A percentile compares a stretch with the other conserved stretches of the same genome.
Evolutionary conservation across 2,329 filamentous ascomycete species (phyloP).

Genomic region (Rhinocladiella similis): DNA sequence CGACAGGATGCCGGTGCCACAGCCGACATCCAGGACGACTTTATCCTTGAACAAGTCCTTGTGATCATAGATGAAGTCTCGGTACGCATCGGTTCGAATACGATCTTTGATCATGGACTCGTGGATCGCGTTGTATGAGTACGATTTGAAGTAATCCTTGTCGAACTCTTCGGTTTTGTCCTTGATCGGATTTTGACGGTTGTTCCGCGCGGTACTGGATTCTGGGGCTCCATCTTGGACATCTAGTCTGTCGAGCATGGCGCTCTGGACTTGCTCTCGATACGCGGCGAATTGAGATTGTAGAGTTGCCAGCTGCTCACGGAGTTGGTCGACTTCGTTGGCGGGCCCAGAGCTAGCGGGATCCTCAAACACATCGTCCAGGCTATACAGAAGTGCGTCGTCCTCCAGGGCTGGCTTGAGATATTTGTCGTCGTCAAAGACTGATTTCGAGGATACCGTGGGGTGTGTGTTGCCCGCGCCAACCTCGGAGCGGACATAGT

Average conservation of each 20-base stretch:
- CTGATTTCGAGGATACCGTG: constrained; percentile 58
- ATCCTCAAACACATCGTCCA: constrained; percentile 71
- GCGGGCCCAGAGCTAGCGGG: constrained; percentile 36
- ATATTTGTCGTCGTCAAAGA: constrained; percentile 76
- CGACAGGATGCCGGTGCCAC: constrained; percentile 79
- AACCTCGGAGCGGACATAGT: constrained; percentile 58
- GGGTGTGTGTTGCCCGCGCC: constrained; percentile 49
- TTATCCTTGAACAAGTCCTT: constrained; percentile 85
- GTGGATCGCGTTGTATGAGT: constrained; percentile 79
- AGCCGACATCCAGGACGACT: constrained; percentile 87
- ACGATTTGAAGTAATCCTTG: constrained; percentile 64
- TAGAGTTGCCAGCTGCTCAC: constrained; percentile 61
- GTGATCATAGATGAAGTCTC: constrained; percentile 92
- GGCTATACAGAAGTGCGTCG: constrained; percentile 81
- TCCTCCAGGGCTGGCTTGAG: constrained; percentile 84
- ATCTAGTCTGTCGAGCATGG: constrained; percentile 65
- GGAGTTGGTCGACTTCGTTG: constrained; percentile 58
- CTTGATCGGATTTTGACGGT: constrained; percentile 26
- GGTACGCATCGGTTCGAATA: constrained; percentile 85
- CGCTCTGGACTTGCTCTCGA: constrained; percentile 64
- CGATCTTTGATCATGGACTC: constrained; percentile 93
- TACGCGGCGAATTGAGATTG: constrained; percentile 66
- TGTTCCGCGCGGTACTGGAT: neutral
- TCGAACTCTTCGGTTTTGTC: constrained; percentile 50
- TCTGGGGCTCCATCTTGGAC: constrained; percentile 38